A percentile compares a stretch with the other conserved stretches of the same genome.
These are phyloP conservation scores for Populus hybrid DNA, from an alignment of 441 rosid species.

Conservation along the genomic window DNA sequence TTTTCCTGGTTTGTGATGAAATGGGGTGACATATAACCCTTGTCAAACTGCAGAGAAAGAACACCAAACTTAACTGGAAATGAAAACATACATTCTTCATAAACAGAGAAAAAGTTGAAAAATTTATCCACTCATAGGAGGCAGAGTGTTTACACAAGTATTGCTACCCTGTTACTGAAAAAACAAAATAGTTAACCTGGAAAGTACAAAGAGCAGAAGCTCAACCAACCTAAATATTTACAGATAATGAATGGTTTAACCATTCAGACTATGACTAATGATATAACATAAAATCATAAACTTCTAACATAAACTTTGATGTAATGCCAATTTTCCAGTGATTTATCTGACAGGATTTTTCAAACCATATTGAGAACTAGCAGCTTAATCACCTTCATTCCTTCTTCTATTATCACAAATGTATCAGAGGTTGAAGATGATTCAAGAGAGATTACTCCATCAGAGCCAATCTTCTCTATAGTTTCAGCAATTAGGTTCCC, in stretches of 20 bases:
- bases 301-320: neutral
- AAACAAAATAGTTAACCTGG: neutral
- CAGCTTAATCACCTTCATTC: constrained; percentile 66
- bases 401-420: constrained; percentile 75
- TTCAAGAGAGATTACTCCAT: constrained; percentile 82
- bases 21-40: constrained; percentile 83
- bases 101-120: neutral
- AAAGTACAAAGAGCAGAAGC: neutral
- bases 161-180: neutral
- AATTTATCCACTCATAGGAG: neutral
- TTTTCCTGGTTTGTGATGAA: constrained; percentile 85
- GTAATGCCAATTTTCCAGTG: neutral
- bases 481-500: constrained; percentile 31
- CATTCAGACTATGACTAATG: neutral
- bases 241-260: neutral
- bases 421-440: constrained; percentile 77
- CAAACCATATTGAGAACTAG: constrained; percentile 8
- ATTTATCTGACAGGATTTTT: neutral
- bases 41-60: constrained; percentile 61
- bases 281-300: neutral
- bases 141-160: neutral
- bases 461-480: constrained; percentile 74
- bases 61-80: neutral
- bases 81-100: neutral
- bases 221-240: constrained; percentile 6